Percentiles rank a stretch among this genome's conserved stretches.
Conservation (phyloP, 2,329 filamentous ascomycete genomes). For the Seiridium cupressi region DNA sequence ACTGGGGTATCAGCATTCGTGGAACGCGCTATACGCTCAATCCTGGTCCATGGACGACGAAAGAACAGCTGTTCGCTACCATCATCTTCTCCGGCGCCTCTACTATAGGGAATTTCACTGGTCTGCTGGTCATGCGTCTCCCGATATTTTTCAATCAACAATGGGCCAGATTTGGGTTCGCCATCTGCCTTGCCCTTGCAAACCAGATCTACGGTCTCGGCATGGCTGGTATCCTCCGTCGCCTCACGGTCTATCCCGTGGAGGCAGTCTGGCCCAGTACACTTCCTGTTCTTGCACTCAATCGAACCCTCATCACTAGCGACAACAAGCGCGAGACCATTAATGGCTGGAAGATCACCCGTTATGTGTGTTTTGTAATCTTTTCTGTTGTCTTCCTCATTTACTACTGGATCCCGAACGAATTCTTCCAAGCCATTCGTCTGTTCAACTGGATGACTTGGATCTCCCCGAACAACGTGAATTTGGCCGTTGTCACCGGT, state of each 20-base stretch:
- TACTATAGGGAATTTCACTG: constrained; percentile 40
- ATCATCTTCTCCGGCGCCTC: constrained; percentile 58
- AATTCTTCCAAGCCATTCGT: constrained; percentile 38
- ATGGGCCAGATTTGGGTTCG: constrained; percentile 45
- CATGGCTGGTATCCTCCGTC: constrained; percentile 37
- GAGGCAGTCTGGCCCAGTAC: constrained; percentile 41
- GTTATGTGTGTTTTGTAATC: constrained; percentile 41
- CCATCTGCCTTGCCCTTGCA: constrained; percentile 45
- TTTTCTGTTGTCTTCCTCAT: constrained; percentile 41
- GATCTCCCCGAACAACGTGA: constrained; percentile 36
- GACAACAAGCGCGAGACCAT: constrained; percentile 33
- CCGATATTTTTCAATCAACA: constrained; percentile 47
- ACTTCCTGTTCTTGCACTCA: constrained; percentile 41
- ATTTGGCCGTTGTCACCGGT: constrained; percentile 7
- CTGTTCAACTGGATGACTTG: constrained; percentile 50
- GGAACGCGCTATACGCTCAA: constrained; percentile 50
- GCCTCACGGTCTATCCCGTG: constrained; percentile 22
- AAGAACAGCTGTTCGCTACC: constrained; percentile 56
- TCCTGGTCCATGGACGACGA: constrained; percentile 55
- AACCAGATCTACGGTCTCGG: constrained; percentile 55
- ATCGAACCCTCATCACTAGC: constrained; percentile 41
- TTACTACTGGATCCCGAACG: constrained; percentile 48
- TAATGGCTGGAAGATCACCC: constrained; percentile 34
- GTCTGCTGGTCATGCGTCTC: constrained; percentile 45
- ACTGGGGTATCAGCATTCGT: constrained; percentile 31